Base-by-base conservation (phyloP, 2,329 filamentous ascomycete genomes). In the Byssoonygena ceratinophila region DNA sequence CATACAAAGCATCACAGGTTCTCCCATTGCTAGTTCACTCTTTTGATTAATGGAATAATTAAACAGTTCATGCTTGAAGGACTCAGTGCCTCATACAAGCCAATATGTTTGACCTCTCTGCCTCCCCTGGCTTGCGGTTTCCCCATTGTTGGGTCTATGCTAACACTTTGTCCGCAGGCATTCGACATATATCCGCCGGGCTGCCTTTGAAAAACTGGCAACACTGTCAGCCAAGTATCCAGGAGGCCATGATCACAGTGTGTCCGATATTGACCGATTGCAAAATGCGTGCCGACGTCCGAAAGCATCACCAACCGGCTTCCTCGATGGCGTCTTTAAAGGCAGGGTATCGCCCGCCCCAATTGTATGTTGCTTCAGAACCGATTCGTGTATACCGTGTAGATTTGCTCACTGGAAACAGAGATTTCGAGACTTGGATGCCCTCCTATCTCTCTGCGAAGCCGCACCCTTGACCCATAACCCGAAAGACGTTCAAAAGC, bases 381-480 rank as follows among this genome's bases (percentile, higher is more conserved):
- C 11, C 23, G 5, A 23, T 9, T 18, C 11, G 7, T 50, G 18
- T 12, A 3, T 22, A 32, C 9, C 3, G 7, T 11, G 27, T 11
- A 14, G 12, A 11, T 27, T 41, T 46, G n/a, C 41, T 37, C 3
- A 44, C 45, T 22, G 18, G 7, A 22, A 46, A 23, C 55, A 94
- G 88, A 87, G 83, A 50, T 81, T 90, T 51, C 83, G 87, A 62
- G 94, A 98, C 74, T 84, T 95, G 60, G 91, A 98, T 68, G 86
- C 94, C 50, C 77, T 98, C 23, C 73, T 97, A 23, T 88, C 92
- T 40, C 76, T 98, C 23, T 97, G 91, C 74, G 91, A 90, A 71
- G 87, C 91, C 50, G 87, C 90, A 2, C 84, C 88, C 3, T 78
- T 81, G 22, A 76, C 97, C 23, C 77, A 82, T 49, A 82, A 81